Base-by-base conservation (phyloP, 2,329 filamentous ascomycete species). In the Phyllosticta capitalensis region DNA sequence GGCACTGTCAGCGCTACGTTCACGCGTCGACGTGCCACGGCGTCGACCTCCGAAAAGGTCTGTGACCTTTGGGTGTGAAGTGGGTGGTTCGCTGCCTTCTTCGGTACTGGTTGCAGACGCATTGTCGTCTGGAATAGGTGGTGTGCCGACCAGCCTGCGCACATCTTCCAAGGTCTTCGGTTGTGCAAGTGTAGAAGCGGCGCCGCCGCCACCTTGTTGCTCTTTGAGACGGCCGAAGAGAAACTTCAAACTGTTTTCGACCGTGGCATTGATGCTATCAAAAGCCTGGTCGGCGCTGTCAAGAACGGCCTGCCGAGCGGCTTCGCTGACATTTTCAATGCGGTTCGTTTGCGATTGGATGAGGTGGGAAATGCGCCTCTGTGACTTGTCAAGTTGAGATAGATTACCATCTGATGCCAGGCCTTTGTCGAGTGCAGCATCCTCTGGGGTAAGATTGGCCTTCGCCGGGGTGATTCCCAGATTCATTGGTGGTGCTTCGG, bases 181-280 rank as follows among this genome's bases (percentile, higher is more conserved):
- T 5, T 67, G 63, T 12, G 22, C 24, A n/a, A 56, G 48, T 10
- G 33, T 49, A 12, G 55, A 33, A 19, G n/a, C 28, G 17, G 55
- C 38, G 4, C 65, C 67, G 69, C 69, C 67, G 61, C 71, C 69
- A 63, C 73, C 68, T 72, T 83, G 75, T 65, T 85, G 79, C 71
- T 96, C 91, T 63, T 88, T 90, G 20, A 96, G 79, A 65, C 91
- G 89, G 17, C 92, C 92, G 58, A 99, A 84, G 22, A 99, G 77
- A 70, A 97, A 95, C 62, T 91, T 94, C 75, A 96, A 95, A 70
- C 91, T 96, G 67, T 90, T 91, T 61, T 92, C 92, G 3, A 97
- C 78, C 54, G 90, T 95, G 68, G 83, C 92, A 63, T 92, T 89
- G 65, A 99, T 96, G 38, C 86, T 95, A 69, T 96, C 95, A 64